Percentiles rank a stretch among this genome's conserved stretches.
phyloP scores from a whole-genome alignment of 345 rosid species.

The Noccaea caerulescens region DNA sequence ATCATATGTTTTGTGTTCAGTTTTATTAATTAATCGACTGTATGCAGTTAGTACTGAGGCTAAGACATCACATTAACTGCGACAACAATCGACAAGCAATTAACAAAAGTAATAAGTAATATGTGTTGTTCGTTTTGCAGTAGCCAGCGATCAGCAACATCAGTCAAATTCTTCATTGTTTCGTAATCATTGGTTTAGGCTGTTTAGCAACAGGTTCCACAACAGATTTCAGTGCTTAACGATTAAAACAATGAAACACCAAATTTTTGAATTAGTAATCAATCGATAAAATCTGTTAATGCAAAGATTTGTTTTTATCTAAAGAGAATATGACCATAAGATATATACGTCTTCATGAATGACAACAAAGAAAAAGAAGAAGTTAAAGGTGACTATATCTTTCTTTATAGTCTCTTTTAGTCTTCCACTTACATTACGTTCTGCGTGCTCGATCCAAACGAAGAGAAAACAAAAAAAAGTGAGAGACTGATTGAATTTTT shows the following conservation, averaged over 20 bases:
- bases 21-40: neutral
- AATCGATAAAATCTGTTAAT: neutral
- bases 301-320: too few relatives aligned
- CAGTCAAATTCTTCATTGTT: neutral
- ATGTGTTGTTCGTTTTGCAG: neutral
- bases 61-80: neutral
- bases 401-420: slow-evolving; percentile 25
- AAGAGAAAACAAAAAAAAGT: slow-evolving; percentile 3
- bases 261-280: neutral
- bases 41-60: neutral
- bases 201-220: neutral
- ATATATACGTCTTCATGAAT: slow-evolving; percentile 16
- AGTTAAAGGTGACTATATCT: slow-evolving; percentile 18
- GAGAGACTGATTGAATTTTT: slow-evolving; percentile 4
- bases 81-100: neutral
- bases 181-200: neutral
- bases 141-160: neutral
- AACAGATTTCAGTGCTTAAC: neutral
- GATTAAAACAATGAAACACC: neutral
- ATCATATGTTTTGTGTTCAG: slow-evolving; percentile 4
- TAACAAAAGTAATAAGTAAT: neutral
- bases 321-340: slow-evolving; percentile 15
- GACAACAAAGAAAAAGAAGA: slow-evolving; percentile 22
- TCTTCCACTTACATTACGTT: slow-evolving; percentile 28
- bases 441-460: slow-evolving; percentile 25